A percentile compares a stretch with the other conserved stretches of the same genome.
These are phyloP conservation scores for Physcomitrellopsis africana DNA, from an alignment of 225 moss, liverwort and hornwort species.

Conservation along the genomic window DNA sequence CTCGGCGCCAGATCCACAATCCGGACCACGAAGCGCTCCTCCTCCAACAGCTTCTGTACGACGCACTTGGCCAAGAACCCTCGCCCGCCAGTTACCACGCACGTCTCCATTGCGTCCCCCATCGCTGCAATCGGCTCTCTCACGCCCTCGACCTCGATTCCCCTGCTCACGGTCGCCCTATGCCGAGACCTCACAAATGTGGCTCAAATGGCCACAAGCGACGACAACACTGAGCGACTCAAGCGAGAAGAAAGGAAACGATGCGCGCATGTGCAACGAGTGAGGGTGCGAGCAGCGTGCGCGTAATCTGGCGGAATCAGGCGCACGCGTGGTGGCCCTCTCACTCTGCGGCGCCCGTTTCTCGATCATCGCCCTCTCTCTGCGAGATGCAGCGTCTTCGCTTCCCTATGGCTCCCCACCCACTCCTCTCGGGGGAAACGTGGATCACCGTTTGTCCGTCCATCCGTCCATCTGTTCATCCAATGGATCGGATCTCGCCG, in stretches of 20 bases:
- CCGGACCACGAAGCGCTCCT: conserved; percentile 58
- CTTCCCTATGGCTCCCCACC: not conserved
- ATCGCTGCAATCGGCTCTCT: conserved; percentile 22
- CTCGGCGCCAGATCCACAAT: conserved; percentile 83
- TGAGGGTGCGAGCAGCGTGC: not conserved
- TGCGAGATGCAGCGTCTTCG: not conserved
- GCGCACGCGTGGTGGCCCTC: too few species aligned
- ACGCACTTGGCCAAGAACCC: conserved; percentile 76
- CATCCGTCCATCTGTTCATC: too few species aligned
- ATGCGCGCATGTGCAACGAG: not conserved
- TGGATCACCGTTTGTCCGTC: too few species aligned
- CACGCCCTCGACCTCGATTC: not conserved
- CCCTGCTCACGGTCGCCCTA: not conserved
- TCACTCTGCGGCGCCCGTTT: not conserved
- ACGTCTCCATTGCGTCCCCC: conserved; percentile 54
- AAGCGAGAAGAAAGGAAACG: not conserved
- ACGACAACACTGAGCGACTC: not conserved
- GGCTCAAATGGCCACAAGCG: not conserved
- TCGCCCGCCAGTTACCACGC: conserved; percentile 87
- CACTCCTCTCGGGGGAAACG: too few species aligned
- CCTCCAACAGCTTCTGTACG: conserved; percentile 74
- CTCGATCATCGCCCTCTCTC: too few species aligned
- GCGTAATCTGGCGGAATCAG: too few species aligned
- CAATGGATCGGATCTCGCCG: too few species aligned
- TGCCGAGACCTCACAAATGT: not conserved